These are phyloP conservation scores for Vicia sativa DNA, from an alignment of 306 rosid genomes.

Conservation along the genomic window DNA sequence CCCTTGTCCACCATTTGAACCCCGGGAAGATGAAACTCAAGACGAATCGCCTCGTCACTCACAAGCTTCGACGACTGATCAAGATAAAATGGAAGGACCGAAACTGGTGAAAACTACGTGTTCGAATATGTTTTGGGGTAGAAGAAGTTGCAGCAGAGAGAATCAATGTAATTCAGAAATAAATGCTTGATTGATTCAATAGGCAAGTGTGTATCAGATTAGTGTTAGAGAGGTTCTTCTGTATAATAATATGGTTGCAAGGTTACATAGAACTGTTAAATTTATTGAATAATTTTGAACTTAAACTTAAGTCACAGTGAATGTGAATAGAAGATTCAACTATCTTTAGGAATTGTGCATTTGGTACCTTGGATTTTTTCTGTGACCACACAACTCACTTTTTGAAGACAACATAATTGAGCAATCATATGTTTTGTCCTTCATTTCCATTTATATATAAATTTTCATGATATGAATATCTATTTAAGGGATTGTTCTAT, in stretches of 20 bases:
- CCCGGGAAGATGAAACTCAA: slow-evolving; percentile 60
- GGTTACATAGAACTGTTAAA: too few relatives aligned
- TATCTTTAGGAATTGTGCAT: too few relatives aligned
- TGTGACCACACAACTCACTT: not conserved
- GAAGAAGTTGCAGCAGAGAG: slow-evolving; percentile 98
- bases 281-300: too few relatives aligned
- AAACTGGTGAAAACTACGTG: slow-evolving; percentile 76
- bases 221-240: not conserved
- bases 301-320: not conserved
- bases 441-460: not conserved
- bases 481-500: too few relatives aligned
- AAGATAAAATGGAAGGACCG: slow-evolving; percentile 75
- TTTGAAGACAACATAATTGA: slow-evolving; percentile 8
- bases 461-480: too few relatives aligned
- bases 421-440: not conserved
- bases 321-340: not conserved
- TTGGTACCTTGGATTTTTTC: too few relatives aligned
- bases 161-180: slow-evolving; percentile 96
- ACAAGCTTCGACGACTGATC: slow-evolving; percentile 53
- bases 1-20: slow-evolving; percentile 78
- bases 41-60: slow-evolving; percentile 55
- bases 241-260: too few relatives aligned
- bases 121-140: slow-evolving; percentile 89
- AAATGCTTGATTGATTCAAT: slow-evolving; percentile 63
- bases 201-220: slow-evolving; percentile 21